Percentiles rank a stretch among this genome's conserved stretches.
These are phyloP conservation scores for Domatiomyces globalis DNA, from an alignment of 2,329 filamentous ascomycete species.

Conservation along the genomic window DNA sequence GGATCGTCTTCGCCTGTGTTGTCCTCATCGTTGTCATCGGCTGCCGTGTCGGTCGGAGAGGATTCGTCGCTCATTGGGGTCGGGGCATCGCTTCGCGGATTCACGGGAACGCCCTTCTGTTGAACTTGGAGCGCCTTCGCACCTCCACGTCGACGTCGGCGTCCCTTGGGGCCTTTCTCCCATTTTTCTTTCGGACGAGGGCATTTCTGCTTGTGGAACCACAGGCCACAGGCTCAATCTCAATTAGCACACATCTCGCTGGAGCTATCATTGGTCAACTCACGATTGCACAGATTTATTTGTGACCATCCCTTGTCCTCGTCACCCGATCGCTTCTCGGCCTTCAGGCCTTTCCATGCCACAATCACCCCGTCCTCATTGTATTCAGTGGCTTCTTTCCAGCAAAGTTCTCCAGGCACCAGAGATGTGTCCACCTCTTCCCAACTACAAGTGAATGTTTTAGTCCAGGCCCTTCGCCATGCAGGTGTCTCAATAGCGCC, in stretches of 20 bases:
- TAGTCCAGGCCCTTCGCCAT: conserved; percentile 87
- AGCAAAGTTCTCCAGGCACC: conserved; percentile 58
- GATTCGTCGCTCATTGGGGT: conserved; percentile 26
- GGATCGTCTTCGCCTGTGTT: conserved; percentile 23
- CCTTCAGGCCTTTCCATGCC: conserved; percentile 58
- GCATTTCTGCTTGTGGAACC: conserved; percentile 74
- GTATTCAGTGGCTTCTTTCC: conserved; percentile 52
- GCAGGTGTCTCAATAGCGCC: conserved; percentile 92
- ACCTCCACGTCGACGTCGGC: conserved; percentile 19
- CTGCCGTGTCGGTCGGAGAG: conserved; percentile 18
- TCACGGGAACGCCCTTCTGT: conserved; percentile 20
- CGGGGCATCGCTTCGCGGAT: conserved; percentile 22
- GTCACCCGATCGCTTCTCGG: conserved; percentile 55
- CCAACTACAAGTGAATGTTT: conserved; percentile 56
- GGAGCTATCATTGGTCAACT: conserved; percentile 26
- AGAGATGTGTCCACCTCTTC: conserved; percentile 57
- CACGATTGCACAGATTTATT: conserved; percentile 74
- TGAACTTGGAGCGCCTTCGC: conserved; percentile 21
- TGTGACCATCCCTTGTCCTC: conserved; percentile 60
- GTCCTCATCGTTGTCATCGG: conserved; percentile 15
- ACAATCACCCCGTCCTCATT: conserved; percentile 49
- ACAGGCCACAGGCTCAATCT: conserved; percentile 65
- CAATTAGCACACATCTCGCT: conserved; percentile 18
- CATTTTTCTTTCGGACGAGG: conserved; percentile 76
- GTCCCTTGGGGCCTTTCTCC: conserved; percentile 44